Percentiles rank a stretch among this genome's conserved stretches.
phyloP scores from a whole-genome alignment of 495 filamentous ascomycete genomes.

The Aspergillus bridgeri region DNA sequence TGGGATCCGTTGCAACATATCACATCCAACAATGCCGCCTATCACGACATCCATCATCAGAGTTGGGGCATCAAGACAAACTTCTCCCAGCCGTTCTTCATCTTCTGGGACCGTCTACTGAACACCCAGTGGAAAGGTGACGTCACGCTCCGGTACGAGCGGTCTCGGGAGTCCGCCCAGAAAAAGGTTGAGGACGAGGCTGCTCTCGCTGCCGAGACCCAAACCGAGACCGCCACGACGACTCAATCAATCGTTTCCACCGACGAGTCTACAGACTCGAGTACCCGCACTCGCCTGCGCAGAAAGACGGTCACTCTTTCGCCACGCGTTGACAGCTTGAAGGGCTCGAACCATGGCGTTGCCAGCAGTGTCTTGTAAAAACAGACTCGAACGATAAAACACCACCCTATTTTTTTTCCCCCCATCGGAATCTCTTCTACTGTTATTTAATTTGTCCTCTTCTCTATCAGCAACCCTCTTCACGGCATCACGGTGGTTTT shows the following conservation, averaged over 20 bases:
- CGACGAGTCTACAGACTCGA: conserved; percentile 25
- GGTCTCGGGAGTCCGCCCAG: conserved; percentile 39
- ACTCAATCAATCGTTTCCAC: conserved; percentile 24
- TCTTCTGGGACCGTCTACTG: conserved; percentile 50
- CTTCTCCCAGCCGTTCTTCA: conserved; percentile 53
- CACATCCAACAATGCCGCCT: conserved; percentile 88
- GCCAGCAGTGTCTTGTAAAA: conserved; percentile 41
- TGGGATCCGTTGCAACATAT: conserved; percentile 91
- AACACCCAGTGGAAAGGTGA: conserved; percentile 47
- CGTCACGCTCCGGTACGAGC: conserved; percentile 43
- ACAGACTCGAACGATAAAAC: conserved; percentile 9
- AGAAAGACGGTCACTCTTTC: conserved; percentile 32
- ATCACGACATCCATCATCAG: conserved; percentile 98
- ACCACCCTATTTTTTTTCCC: conserved; percentile 8
- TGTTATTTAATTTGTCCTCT: conserved; percentile 5
- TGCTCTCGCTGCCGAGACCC: conserved; percentile 12
- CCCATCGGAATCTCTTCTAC: conserved; percentile 6
- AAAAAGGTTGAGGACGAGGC: conserved; percentile 36
- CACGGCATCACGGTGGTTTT: conserved; percentile 8
- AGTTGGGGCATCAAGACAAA: conserved; percentile 90
- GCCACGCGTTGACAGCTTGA: conserved; percentile 34
- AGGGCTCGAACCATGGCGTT: conserved; percentile 39
- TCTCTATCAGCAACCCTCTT: background rate
- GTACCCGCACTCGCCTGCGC: conserved; percentile 34
- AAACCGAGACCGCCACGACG: conserved; percentile 9